Evolutionary conservation across 2,329 filamentous ascomycete genomes (phyloP), one percentile per base, ranked within the genome.

Genomic region (Scorias spongiosa): DNA sequence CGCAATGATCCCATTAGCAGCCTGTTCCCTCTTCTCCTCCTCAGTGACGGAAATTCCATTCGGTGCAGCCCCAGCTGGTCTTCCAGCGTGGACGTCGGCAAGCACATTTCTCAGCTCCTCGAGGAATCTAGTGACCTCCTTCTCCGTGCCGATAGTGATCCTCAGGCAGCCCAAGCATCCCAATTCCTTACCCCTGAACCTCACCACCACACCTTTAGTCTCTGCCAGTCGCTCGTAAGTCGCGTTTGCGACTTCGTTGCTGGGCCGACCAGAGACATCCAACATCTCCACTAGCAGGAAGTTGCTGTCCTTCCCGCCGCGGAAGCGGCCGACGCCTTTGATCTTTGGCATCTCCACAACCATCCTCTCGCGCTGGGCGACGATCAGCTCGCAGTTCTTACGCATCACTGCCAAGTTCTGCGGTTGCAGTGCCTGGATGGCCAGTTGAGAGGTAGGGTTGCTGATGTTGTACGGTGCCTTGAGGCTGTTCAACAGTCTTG

Each of bases 391-490:
- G 37, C 75, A 72, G 63, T 93, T 82, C 28, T 54, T 63, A 34
- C 69, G 69, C 88, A 95, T 94, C 11, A 81, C 71, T 1, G 70
- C 66, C 39, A 96, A 63, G 26, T 88, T 88, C 14, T 70, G 63
- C 0, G 70, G 66, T 1, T 75, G 71, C 34, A 96, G 67, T 2
- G 85, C 88, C 17, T 80, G 76, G 32, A 71, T 74, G 1, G 88
- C 91, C 14, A 98, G 71, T 30, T 81, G 78, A 54, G 81, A 87
- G 1, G 89, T 95, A 0, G 86, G 86, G 54, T 80, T 89, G 3
- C 86, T 82, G 55, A 98, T 80, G 65, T 95, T 96, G 68, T 98
- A 98, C 0, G 91, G 91, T 0, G 91, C 89, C 66, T 96, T 96
- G 57, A 98, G 72, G 59, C 74, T 87, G 67, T 98, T 98, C 44